These are phyloP conservation scores for Strobilomyces echinocephalus DNA, from an alignment of 768 basidiomycete genomes.

Conservation along the genomic window DNA sequence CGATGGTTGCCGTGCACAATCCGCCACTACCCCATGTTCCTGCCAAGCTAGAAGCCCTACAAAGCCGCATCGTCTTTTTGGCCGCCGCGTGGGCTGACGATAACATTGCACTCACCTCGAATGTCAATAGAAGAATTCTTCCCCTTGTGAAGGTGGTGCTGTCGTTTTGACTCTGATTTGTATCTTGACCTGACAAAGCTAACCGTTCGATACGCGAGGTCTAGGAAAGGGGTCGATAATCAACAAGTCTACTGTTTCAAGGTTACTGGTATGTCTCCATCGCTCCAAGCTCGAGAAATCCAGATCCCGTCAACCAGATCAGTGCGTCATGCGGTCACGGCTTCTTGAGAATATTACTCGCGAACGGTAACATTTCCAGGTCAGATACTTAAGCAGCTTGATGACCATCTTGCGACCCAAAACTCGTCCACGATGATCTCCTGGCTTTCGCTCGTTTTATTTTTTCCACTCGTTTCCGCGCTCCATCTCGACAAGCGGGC, in stretches of 20 bases:
- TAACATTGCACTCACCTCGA: no score
- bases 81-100: no score
- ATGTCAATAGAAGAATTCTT: no score
- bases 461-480: conserved; percentile 22
- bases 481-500: not conserved
- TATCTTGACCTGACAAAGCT: conserved; percentile 2
- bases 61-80: no score
- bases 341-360: not conserved
- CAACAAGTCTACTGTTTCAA: not conserved
- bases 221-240: not conserved
- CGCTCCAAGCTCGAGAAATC: not conserved
- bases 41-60: no score
- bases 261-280: not conserved
- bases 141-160: no score
- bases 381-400: conserved; percentile 11
- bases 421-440: conserved; percentile 10
- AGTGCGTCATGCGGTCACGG: not conserved
- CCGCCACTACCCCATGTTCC: no score
- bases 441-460: conserved; percentile 7
- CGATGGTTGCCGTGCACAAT: no score
- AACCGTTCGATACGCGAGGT: not conserved
- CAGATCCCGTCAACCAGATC: not conserved
- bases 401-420: not conserved
- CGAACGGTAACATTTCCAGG: not conserved
- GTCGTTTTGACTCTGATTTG: not conserved